Evolutionary conservation across 257 asterid species (phyloP).

Genomic region (Misopates orontium): DNA sequence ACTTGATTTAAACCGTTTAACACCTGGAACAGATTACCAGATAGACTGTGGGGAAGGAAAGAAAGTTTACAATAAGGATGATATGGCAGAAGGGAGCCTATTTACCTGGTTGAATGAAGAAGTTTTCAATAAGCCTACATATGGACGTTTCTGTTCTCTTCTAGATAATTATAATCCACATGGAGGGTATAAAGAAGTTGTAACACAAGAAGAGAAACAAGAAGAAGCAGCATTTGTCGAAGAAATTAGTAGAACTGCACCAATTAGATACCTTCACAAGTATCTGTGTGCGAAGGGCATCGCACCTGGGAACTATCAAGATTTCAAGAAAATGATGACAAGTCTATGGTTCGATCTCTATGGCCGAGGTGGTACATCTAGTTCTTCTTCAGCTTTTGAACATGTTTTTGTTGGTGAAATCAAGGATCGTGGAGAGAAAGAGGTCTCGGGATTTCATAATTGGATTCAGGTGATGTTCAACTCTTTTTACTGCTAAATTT

Average conservation of each 20-base stretch:
- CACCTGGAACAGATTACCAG: conserved; percentile 78
- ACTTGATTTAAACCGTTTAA: conserved; percentile 73
- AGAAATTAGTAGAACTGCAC: conserved; percentile 94
- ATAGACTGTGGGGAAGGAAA: conserved; percentile 90
- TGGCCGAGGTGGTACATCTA: conserved; percentile 82
- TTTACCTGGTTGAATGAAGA: conserved; percentile 80
- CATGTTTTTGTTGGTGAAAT: conserved; percentile 99
- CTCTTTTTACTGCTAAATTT: conserved; percentile 3
- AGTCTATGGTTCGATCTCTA: conserved; percentile 86
- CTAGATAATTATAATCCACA: conserved; percentile 92
- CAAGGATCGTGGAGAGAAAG: conserved; percentile 72
- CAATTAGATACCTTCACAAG: conserved; percentile 76
- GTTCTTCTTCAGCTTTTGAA: conserved; percentile 93
- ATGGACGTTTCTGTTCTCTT: conserved; percentile 84
- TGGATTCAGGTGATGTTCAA: conserved; percentile 82
- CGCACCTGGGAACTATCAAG: conserved; percentile 47
- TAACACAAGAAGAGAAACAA: conserved; percentile 75
- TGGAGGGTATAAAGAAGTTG: conserved; percentile 76
- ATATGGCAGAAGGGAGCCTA: conserved; percentile 74
- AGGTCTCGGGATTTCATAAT: conserved; percentile 92
- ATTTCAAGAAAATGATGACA: conserved; percentile 66
- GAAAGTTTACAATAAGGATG: conserved; percentile 71
- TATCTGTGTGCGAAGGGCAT: conserved; percentile 63
- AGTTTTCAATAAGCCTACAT: conserved; percentile 60
- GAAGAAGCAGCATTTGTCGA: conserved; percentile 85